Evolutionary conservation across 2,329 filamentous ascomycete species (phyloP).

Genomic region (Lachnellula subtilissima): DNA sequence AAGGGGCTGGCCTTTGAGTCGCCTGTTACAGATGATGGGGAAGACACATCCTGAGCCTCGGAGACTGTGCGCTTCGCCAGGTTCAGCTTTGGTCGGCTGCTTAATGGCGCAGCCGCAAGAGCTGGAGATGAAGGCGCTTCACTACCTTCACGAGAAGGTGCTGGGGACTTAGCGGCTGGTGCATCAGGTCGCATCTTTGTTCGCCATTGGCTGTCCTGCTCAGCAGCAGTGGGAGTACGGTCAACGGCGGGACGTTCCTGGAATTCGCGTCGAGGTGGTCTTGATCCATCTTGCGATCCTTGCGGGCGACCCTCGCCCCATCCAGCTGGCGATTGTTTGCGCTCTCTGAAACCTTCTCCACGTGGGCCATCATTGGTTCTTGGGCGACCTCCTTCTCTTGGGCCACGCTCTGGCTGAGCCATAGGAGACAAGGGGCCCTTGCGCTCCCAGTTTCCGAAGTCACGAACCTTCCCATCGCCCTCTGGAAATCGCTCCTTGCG

Average conservation of each 20-base stretch:
- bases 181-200: slow-evolving; percentile 81
- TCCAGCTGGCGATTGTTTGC: slow-evolving; percentile 65
- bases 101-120: slow-evolving; percentile 49
- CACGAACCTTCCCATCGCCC: slow-evolving; percentile 69
- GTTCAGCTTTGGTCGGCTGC: slow-evolving; percentile 75
- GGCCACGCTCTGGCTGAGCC: slow-evolving; percentile 48
- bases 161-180: slow-evolving; percentile 51
- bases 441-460: slow-evolving; percentile 90
- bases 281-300: slow-evolving; percentile 66
- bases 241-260: slow-evolving; percentile 62
- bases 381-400: slow-evolving; percentile 54
- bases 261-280: slow-evolving; percentile 74
- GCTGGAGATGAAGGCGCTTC: slow-evolving; percentile 71
- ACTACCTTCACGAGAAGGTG: slow-evolving; percentile 66
- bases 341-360: slow-evolving; percentile 54
- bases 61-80: slow-evolving; percentile 87
- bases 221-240: slow-evolving; percentile 77
- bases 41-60: slow-evolving; percentile 52
- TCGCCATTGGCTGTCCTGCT: slow-evolving; percentile 92
- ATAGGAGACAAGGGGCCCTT: slow-evolving; percentile 82
- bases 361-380: slow-evolving; percentile 57
- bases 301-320: slow-evolving; percentile 64
- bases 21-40: slow-evolving; percentile 46
- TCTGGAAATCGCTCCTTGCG: slow-evolving; percentile 67
- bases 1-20: slow-evolving; percentile 90